These are phyloP conservation scores for Amanita muscaria DNA, from an alignment of 768 basidiomycete genomes.

Conservation along the genomic window DNA sequence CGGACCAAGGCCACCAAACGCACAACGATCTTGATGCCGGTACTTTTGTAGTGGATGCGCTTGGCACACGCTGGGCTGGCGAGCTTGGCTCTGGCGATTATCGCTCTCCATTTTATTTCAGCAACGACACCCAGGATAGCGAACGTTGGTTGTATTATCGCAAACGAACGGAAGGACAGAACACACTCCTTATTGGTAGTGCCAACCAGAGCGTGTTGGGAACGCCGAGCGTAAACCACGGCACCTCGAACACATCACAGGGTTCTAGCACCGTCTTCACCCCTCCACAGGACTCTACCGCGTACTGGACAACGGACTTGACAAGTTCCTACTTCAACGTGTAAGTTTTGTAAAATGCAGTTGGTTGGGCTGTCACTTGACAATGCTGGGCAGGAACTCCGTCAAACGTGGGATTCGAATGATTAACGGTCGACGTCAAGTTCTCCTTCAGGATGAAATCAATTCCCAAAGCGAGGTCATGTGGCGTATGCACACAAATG, in stretches of 20 bases:
- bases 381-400: too few relatives aligned
- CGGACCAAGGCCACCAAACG: slow-evolving; percentile 75
- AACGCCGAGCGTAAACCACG: slow-evolving; percentile 50
- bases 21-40: slow-evolving; percentile 94
- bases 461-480: slow-evolving; percentile 45
- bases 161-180: slow-evolving; percentile 96
- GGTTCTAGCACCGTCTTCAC: slow-evolving; percentile 76
- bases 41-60: slow-evolving; percentile 91
- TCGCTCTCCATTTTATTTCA: slow-evolving; percentile 65
- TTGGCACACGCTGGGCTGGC: slow-evolving; percentile 91
- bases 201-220: slow-evolving; percentile 75
- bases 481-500: slow-evolving; percentile 98
- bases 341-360: slow-evolving; percentile 34
- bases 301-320: slow-evolving; percentile 75
- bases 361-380: slow-evolving; percentile 7
- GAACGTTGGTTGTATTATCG: slow-evolving; percentile 89
- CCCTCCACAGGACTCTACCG: slow-evolving; percentile 59
- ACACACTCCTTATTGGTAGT: slow-evolving; percentile 72
- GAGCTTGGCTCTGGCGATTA: slow-evolving; percentile 92
- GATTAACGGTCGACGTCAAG: slow-evolving; percentile 77
- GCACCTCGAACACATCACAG: slow-evolving; percentile 51
- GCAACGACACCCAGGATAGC: slow-evolving; percentile 55
- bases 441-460: slow-evolving; percentile 92
- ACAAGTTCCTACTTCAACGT: slow-evolving; percentile 64
- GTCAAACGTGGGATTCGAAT: slow-evolving; percentile 79